Base-by-base conservation (phyloP, 352 stramenopile genomes). In the Phytophthora pistaciae region DNA sequence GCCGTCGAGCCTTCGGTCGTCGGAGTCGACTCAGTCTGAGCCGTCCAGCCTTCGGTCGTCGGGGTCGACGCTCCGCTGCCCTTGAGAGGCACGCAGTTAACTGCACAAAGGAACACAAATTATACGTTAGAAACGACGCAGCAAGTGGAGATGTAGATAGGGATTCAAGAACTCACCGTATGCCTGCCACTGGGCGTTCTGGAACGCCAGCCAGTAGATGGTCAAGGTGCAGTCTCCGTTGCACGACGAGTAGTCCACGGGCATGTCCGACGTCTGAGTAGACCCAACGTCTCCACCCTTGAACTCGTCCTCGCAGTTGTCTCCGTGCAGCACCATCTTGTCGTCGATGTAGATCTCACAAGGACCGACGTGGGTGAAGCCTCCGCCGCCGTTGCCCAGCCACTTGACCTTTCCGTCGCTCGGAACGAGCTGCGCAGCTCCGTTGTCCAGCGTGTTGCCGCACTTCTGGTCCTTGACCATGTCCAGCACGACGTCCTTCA, bases 341-440 rank as follows among this genome's bases (percentile, higher is more conserved):
- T 79, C 63, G 42, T 84, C 79, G 23, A 86, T 36, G 68, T 80
- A 87, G 36, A 85, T 65, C 33, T 87, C 77, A n/a, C 77, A 87
- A 5, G 80, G 77, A 9, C 75, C 69, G 13, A 56, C 52, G 49
- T 78, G 74, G 1, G 69, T 72, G 48, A 84, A 79, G 9, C 73
- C 73, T 33, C 74, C 71, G 27, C 62, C 64, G 11, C 46, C 58
- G 25, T 71, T 76, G 31, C 75, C 75, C 20, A 64, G 54, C 70
- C 75, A 82, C 23, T 72, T 53, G 20, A 60, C 66, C 10, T 62
- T 69, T 20, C 64, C 73, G 49, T 82, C 71, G 13, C 29, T 68
- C 13, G 77, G 77, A 23, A 84, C 64, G 1, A 60, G 42, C 56
- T 82, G 63, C 6, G 61, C 14, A 13, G 55, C 33, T 25, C 42